Conservation (phyloP, 371 early-diverging fungal genomes). For the Basidiobolus meristosporus region DNA sequence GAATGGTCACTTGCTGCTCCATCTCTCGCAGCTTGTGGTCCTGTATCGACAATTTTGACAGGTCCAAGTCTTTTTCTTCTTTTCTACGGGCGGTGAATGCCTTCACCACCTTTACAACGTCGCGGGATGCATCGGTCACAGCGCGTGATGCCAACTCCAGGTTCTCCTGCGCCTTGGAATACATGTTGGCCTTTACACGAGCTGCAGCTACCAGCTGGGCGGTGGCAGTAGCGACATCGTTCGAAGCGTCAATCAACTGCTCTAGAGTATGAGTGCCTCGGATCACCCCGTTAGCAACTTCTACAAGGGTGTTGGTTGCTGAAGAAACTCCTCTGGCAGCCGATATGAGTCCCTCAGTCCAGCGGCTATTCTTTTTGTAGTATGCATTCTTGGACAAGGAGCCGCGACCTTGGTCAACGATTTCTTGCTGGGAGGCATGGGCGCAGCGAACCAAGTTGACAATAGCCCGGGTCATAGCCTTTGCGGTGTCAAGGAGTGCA, state of each 20-base stretch:
- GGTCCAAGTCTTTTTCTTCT: constrained; percentile 39
- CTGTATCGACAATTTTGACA: constrained; percentile 58
- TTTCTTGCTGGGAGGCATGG: constrained; percentile 87
- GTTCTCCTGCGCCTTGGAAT: constrained; percentile 84
- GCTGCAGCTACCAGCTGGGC: constrained; percentile 93
- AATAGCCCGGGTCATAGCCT: constrained; percentile 88
- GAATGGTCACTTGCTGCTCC: constrained; percentile 92
- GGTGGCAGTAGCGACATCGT: constrained; percentile 88
- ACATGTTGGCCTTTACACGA: no score
- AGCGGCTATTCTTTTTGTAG: constrained; percentile 96
- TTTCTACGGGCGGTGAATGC: constrained; percentile 55
- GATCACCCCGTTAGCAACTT: constrained; percentile 89
- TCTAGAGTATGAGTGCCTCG: constrained; percentile 78
- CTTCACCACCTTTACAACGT: constrained; percentile 84
- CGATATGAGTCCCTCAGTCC: constrained; percentile 96
- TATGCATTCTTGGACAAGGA: constrained; percentile 71
- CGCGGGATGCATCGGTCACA: constrained; percentile 79
- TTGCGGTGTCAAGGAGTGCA: constrained; percentile 71
- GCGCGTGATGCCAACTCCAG: constrained; percentile 83
- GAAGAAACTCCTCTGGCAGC: constrained; percentile 90
- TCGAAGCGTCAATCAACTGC: constrained; percentile 87
- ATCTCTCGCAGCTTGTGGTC: constrained; percentile 91
- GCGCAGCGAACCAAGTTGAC: constrained; percentile 85
- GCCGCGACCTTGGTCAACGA: constrained; percentile 85
- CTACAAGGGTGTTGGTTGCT: constrained; percentile 80